These are phyloP conservation scores for Peterozyma xylosa DNA, from an alignment of 805 yeast species.

Conservation along the genomic window DNA sequence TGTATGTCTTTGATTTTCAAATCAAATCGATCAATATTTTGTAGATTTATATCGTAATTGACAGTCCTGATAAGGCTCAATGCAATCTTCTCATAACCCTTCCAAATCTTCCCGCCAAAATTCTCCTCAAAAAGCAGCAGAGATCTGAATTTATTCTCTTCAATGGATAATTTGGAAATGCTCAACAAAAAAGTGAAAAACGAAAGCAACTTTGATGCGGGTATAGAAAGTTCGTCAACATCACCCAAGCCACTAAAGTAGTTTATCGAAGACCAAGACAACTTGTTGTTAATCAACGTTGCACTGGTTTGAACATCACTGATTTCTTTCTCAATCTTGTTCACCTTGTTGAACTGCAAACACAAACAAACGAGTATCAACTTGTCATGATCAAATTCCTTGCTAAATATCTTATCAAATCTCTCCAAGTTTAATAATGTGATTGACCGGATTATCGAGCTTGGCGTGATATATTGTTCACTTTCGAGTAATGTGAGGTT, in stretches of 20 bases:
- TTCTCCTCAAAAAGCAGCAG: constrained; percentile 14
- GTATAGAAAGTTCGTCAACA: constrained; percentile 25
- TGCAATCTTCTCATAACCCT: constrained; percentile 35
- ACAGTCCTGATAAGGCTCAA: constrained; percentile 41
- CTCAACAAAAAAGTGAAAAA: constrained; percentile 43
- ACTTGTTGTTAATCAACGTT: constrained; percentile 13
- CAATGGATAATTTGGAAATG: constrained; percentile 25
- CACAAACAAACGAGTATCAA: constrained; percentile 38
- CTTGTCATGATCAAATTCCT: constrained; percentile 30
- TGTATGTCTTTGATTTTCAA: background rate
- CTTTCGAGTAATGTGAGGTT: constrained; percentile 21
- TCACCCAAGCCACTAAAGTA: constrained; percentile 33
- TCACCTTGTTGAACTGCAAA: background rate
- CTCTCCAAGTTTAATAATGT: constrained; percentile 36
- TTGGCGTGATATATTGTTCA: background rate
- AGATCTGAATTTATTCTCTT: constrained; percentile 10
- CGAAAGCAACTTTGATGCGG: constrained; percentile 32
- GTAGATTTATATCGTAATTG: constrained; percentile 25
- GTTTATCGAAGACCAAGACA: constrained; percentile 23
- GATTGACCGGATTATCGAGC: background rate
- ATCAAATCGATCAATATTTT: constrained; percentile 13
- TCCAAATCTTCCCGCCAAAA: constrained; percentile 26
- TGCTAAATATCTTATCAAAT: constrained; percentile 25
- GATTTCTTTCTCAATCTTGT: constrained; percentile 6
- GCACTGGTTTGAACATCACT: constrained; percentile 13